phyloP scores from a whole-genome alignment of 345 rosid species.

The Citrus sinensis region DNA sequence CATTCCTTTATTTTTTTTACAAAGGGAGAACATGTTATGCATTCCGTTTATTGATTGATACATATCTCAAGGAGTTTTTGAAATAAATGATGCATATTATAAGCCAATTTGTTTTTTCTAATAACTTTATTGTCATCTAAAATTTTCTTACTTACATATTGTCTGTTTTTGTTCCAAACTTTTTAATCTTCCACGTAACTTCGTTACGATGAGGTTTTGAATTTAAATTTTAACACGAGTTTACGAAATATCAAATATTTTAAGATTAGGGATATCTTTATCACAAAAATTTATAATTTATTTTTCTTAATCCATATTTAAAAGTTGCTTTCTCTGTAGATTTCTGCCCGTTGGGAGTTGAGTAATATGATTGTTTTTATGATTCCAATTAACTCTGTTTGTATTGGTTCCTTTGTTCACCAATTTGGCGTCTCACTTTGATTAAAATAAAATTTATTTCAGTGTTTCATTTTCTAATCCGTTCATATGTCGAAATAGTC shows the following conservation, averaged over 20 bases:
- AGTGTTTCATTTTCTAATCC: slow-evolving; percentile 13
- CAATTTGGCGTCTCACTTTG: background rate
- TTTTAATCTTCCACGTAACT: background rate
- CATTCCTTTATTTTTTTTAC: too few species aligned
- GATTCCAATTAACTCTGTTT: slow-evolving; percentile 3
- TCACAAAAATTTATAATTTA: background rate
- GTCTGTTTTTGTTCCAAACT: background rate
- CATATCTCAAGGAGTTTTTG: too few species aligned
- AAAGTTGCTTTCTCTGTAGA: background rate
- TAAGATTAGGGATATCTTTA: background rate
- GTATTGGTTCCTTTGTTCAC: slow-evolving; percentile 11
- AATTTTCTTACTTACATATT: too few species aligned
- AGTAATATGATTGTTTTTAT: slow-evolving; percentile 8
- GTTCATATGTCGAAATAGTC: slow-evolving; percentile 26
- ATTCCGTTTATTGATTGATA: too few species aligned
- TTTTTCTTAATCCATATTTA: background rate
- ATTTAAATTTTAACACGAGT: background rate
- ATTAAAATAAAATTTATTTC: background rate
- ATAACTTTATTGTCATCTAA: too few species aligned
- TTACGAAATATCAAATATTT: background rate
- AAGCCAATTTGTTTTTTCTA: too few species aligned
- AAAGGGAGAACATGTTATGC: too few species aligned
- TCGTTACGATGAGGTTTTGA: too few species aligned
- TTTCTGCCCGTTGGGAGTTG: slow-evolving; percentile 1
- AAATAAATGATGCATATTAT: too few species aligned